These are phyloP conservation scores for Pelargonium fulgidum DNA, from an alignment of 441 rosid genomes.

Conservation along the genomic window DNA sequence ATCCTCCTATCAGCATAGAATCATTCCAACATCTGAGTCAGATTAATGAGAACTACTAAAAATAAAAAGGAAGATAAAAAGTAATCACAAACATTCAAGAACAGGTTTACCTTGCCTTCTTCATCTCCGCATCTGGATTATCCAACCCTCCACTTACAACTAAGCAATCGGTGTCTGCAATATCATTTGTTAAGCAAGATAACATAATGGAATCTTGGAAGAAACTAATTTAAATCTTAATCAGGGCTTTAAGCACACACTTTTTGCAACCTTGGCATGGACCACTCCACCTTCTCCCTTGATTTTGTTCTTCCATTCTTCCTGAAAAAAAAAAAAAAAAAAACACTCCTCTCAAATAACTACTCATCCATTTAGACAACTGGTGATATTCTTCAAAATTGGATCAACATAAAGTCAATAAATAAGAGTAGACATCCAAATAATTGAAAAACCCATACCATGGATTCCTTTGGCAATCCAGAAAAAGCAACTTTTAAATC, in stretches of 20 bases:
- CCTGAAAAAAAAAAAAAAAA: constrained; percentile 37
- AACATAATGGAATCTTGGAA: constrained; percentile 7
- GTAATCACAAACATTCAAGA: constrained; percentile 18
- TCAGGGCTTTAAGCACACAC: constrained; percentile 29
- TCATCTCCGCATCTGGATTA: constrained; percentile 51
- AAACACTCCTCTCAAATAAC: not conserved
- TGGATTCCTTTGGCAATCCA: constrained; percentile 56
- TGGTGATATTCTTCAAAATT: not conserved
- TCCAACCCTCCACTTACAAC: constrained; percentile 59
- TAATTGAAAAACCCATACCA: constrained; percentile 31
- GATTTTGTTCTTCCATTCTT: constrained; percentile 75
- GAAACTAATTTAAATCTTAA: constrained; percentile 12
- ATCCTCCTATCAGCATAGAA: constrained; percentile 56
- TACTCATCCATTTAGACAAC: constrained; percentile 2
- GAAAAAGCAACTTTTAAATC: constrained; percentile 61
- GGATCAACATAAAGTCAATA: not conserved
- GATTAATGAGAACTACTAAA: not conserved
- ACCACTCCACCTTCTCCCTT: constrained; percentile 67
- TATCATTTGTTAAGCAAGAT: constrained; percentile 22
- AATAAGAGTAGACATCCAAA: not conserved
- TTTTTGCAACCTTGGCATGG: constrained; percentile 71
- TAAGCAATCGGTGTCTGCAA: constrained; percentile 75
- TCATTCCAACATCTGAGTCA: constrained; percentile 10
- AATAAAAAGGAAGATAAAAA: not conserved
- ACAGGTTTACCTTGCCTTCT: constrained; percentile 70